Evolutionary conservation across 2,329 filamentous ascomycete species (phyloP).

Genomic region (Colletotrichum sp.): DNA sequence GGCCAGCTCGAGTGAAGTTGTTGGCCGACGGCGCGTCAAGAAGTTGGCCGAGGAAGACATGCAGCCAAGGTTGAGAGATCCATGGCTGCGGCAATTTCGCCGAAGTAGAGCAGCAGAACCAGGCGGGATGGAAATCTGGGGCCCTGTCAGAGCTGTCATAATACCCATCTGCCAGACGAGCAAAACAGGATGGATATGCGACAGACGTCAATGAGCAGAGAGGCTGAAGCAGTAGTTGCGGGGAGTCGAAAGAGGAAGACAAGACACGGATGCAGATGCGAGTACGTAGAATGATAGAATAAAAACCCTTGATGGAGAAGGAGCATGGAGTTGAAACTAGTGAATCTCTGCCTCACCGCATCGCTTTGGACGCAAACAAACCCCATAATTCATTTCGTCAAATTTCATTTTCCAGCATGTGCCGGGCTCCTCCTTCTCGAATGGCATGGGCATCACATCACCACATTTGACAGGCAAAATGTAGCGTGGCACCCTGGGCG

Average conservation of each 20-base stretch:
- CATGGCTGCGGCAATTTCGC: neutral
- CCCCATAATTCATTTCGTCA: slow-evolving; percentile 13
- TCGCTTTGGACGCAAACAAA: neutral
- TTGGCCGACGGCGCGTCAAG: neutral
- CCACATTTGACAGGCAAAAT: neutral
- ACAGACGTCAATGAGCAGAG: neutral
- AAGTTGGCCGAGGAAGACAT: neutral
- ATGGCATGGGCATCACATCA: neutral
- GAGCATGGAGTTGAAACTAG: neutral
- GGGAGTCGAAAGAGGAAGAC: neutral
- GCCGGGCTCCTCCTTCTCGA: neutral
- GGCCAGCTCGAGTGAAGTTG: neutral
- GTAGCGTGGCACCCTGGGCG: slow-evolving; percentile 17
- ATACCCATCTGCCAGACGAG: neutral
- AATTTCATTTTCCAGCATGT: neutral
- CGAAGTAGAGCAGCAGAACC: neutral
- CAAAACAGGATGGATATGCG: neutral
- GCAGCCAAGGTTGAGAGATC: neutral
- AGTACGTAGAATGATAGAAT: neutral
- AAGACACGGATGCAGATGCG: neutral
- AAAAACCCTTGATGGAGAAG: neutral
- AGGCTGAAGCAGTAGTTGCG: neutral
- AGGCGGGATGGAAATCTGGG: neutral
- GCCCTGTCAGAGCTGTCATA: neutral
- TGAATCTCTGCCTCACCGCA: neutral